Base-by-base conservation (phyloP, 352 stramenopile species). In the Phytophthora tubulina region DNA sequence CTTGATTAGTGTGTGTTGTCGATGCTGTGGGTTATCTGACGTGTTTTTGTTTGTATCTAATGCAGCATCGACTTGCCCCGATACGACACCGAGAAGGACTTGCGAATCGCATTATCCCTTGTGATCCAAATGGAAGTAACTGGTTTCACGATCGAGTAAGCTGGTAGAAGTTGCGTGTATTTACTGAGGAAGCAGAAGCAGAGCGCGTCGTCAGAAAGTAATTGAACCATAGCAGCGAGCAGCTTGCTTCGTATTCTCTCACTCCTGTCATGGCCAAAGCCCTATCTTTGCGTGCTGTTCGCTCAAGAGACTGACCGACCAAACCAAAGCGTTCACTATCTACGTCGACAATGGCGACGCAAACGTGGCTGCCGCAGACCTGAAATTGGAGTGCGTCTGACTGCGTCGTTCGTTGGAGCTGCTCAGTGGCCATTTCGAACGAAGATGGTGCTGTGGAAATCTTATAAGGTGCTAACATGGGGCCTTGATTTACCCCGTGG, bases 51-150 rank as follows among this genome's bases (percentile, higher is more conserved):
- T 36, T 49, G 30, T 63, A 27, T 45, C 38, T 11, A 30, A 35
- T 62, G 41, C 63, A 95, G 87, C 17, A 90, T 95, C 41, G 88
- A 95, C 69, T 67, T 95, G 61, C 88, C 88, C 15, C 82, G 78
- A 56, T 95, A 95, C 51, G 81, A 90, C 56, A 75, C 74, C 15
- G 85, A 94, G 55, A 94, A 92, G 65, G 88, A 95, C 46, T 65
- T 94, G 60, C 85, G 84, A 48, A 94, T 92, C 42, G 86, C 86
- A 7, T 64, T 95, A 60, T 91, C 85, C 39, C 85, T 95, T 32
- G 86, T 95, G 67, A 92, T 95, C 55, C 85, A 95, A 77, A 93
- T 95, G 85, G 88, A 95, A 71, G 86, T 95, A 46, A 95, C 88
- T 17, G 88, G 88, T 39, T 95, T 95, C 52, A 95, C 88, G 30